These are phyloP conservation scores for Rosa chinensis DNA, from an alignment of 306 rosid species.

Conservation along the genomic window DNA sequence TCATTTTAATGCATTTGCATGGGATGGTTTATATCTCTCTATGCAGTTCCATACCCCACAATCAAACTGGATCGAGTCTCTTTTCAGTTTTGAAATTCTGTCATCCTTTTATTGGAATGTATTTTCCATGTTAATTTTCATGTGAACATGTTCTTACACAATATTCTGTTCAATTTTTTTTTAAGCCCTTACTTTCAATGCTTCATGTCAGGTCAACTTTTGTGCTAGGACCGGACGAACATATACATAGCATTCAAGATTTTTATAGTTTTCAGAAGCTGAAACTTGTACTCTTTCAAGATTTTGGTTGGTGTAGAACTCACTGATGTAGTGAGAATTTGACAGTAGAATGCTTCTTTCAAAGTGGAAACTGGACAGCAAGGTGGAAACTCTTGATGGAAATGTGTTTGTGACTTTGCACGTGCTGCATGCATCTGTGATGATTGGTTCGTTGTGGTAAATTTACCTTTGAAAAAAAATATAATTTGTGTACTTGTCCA, in stretches of 20 bases:
- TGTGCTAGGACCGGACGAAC: background rate
- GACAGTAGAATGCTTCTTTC: background rate
- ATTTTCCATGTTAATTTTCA: background rate
- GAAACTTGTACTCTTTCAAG: background rate
- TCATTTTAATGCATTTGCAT: background rate
- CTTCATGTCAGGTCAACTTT: slow-evolving; percentile 3
- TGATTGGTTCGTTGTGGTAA: background rate
- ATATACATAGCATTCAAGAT: background rate
- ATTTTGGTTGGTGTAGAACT: slow-evolving; percentile 1
- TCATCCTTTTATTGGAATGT: background rate
- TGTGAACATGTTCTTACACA: background rate
- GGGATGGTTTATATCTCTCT: background rate
- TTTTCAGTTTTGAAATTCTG: background rate
- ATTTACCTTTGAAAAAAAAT: background rate
- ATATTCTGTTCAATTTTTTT: background rate
- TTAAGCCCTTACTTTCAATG: background rate
- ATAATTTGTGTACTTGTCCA: background rate
- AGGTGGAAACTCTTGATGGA: background rate
- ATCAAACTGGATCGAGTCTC: background rate
- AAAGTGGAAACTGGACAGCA: background rate
- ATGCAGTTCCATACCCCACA: background rate
- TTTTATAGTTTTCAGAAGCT: background rate
- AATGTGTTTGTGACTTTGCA: background rate
- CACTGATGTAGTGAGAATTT: slow-evolving; percentile 1
- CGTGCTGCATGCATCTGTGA: background rate